These are phyloP conservation scores for Thraustochytrium sp. DNA, from an alignment of 352 stramenopile genomes.

Conservation along the genomic window DNA sequence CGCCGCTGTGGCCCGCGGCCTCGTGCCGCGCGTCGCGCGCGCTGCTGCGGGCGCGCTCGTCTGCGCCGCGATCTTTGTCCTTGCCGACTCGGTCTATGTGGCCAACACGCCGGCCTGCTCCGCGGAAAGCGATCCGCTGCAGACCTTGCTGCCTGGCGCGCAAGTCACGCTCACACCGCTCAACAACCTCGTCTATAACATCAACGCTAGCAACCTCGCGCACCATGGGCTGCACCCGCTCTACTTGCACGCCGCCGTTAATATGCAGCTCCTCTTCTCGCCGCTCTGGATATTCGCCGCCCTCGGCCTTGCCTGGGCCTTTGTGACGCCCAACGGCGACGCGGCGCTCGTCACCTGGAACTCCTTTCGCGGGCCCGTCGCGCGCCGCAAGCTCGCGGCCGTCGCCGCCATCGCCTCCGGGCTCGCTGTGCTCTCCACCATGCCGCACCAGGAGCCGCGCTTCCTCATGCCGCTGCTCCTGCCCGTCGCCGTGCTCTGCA, in stretches of 20 bases:
- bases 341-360: too few species aligned
- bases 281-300: constrained; percentile 57
- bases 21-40: constrained; percentile 43
- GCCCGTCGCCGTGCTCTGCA: constrained; percentile 63
- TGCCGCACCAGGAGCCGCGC: constrained; percentile 86
- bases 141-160: neutral
- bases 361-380: too few species aligned
- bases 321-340: too few species aligned
- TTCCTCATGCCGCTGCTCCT: constrained; percentile 78
- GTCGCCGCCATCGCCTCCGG: constrained; percentile 55
- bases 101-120: neutral
- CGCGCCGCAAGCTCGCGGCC: neutral
- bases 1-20: too few species aligned
- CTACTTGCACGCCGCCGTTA: constrained; percentile 74
- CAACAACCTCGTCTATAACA: constrained; percentile 87
- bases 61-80: neutral
- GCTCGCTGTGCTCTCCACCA: constrained; percentile 70
- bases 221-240: constrained; percentile 80
- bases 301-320: too few species aligned
- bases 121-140: neutral
- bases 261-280: constrained; percentile 86
- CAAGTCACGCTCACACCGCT: constrained; percentile 51
- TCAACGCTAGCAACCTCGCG: constrained; percentile 74
- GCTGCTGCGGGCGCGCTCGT: neutral
- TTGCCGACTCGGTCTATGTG: constrained; percentile 7